Evolutionary conservation across 768 basidiomycete genomes (phyloP), one percentile per base, ranked within the genome.

Genomic region (Pulveroboletus sp.): DNA sequence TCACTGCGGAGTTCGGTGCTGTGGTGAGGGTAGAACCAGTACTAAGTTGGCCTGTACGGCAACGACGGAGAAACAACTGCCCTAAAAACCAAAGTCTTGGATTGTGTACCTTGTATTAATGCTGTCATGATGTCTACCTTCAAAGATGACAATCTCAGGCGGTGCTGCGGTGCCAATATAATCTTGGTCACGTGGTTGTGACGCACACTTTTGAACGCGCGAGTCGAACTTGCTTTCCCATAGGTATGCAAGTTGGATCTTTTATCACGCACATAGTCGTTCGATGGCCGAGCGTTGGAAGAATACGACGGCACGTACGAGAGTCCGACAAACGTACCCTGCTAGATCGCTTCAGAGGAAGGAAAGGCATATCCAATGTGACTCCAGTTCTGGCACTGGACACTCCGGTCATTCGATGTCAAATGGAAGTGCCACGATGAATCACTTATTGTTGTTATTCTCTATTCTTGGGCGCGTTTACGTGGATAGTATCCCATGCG

Each of bases 281-380:
- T n/a, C 16, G 54, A 58, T 5, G 56, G 24, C 1, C 45, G 49
- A 31, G 47, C 43, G 10, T 24, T 56, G 12, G 35, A 51, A 16
- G 51, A 63, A 40, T 58, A 58, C 22, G 55, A 54, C 11, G 24
- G 50, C 17, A 39, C 27, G 3, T n/a, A 19, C 2, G 50, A 53
- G 26, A 39, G n/a, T 32, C 43, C 51, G 27, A 59, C 61, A 4
- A 34, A 35, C 14, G 50, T 35, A 8, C 58, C 53, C 16, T 63
- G 61, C 30, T 63, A 55, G 55, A 47, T 62, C 19, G 47, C 58
- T 10, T 63, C 61, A 1, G 53, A 63, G 45, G 54, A 53, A n/a
- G 59, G 56, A 45, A 63, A 61, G 45, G 61, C 42, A 34, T n/a
- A 8, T 26, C 45, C 10, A 22, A 13, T 20, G 32, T 24, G n/a